These are phyloP conservation scores for Microcyclosporella mali DNA, from an alignment of 2,329 filamentous ascomycete species.

Conservation along the genomic window DNA sequence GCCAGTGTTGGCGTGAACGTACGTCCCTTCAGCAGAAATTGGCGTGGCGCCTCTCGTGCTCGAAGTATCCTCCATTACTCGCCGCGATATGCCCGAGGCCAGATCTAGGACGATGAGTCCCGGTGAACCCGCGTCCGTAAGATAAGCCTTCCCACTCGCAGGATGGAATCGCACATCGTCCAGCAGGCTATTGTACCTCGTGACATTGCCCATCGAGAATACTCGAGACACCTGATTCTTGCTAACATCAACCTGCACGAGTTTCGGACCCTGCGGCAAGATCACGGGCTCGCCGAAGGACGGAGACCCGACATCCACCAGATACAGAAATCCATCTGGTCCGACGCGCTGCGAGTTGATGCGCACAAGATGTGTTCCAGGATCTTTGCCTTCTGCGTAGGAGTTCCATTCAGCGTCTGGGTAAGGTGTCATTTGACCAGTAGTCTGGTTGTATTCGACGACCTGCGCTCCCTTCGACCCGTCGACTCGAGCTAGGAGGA, in stretches of 20 bases:
- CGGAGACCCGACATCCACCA: constrained; percentile 30
- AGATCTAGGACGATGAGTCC: constrained; percentile 16
- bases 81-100: constrained; percentile 15
- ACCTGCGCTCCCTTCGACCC: constrained; percentile 28
- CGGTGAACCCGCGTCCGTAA: constrained; percentile 22
- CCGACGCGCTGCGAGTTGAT: constrained; percentile 30
- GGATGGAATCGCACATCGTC: constrained; percentile 36
- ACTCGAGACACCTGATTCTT: constrained; percentile 31
- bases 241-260: constrained; percentile 31
- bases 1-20: constrained; percentile 19
- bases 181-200: constrained; percentile 20
- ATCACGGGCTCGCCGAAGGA: constrained; percentile 27
- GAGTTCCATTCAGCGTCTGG: constrained; percentile 30
- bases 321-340: constrained; percentile 30
- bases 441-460: constrained; percentile 24
- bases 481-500: constrained; percentile 28
- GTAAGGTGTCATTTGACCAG: constrained; percentile 17
- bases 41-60: constrained; percentile 24
- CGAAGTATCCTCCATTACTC: constrained; percentile 27
- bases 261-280: constrained; percentile 29
- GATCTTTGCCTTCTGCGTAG: constrained; percentile 23
- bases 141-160: constrained; percentile 23
- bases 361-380: constrained; percentile 21
- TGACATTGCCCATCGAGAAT: constrained; percentile 33
- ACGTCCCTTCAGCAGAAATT: constrained; percentile 28